Evolutionary conservation across 441 rosid genomes (phyloP), one percentile per base, ranked within the genome.

Genomic region (Flueggea neowawraea): DNA sequence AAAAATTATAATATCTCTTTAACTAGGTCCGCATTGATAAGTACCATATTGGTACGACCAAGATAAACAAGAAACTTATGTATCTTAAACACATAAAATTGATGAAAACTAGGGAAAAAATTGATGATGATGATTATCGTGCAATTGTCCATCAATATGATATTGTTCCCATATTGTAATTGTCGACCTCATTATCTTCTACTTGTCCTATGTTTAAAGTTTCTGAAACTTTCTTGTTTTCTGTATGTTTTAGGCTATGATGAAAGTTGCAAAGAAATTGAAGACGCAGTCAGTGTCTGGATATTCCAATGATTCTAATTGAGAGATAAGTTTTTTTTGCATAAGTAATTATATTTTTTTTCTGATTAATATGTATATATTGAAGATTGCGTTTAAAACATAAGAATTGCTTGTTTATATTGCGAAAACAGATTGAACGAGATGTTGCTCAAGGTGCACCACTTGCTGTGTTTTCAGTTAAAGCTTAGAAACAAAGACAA

Each of bases 371-470:
- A 10, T 39, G 44, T 63, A 64, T 47, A 44, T 47, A n/a, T 5
- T 47, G 51, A n/a, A 47, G 3, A n/a, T n/a, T 41, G 44, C 10
- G 10, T 5, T 41, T 41, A 41, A 5, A 41, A 41, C 5, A 6
- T 16, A 16, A 4, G 53, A 36, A 12, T 50, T 81, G 65, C 80
- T 91, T 95, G 62, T 91, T 91, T 79, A 96, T 94, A 12, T 94
- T 96, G 96, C 73, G 88, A 54, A 94, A 94, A 79, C 88, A 90
- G 77, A 94, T 94, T 60, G 96, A 89, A 69, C 82, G 80, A 6
- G 97, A 91, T 78, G 88, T 94, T 57, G 4, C 77, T 52, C 85
- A 79, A 36, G 96, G 97, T 15, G 91, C 67, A 14, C 69, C 88
- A 0, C 76, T 91, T 50, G 95, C 85, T 0, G 75, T 16, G 58